Evolutionary conservation across 345 rosid genomes (phyloP).

Genomic region (Pistacia atlantica): DNA sequence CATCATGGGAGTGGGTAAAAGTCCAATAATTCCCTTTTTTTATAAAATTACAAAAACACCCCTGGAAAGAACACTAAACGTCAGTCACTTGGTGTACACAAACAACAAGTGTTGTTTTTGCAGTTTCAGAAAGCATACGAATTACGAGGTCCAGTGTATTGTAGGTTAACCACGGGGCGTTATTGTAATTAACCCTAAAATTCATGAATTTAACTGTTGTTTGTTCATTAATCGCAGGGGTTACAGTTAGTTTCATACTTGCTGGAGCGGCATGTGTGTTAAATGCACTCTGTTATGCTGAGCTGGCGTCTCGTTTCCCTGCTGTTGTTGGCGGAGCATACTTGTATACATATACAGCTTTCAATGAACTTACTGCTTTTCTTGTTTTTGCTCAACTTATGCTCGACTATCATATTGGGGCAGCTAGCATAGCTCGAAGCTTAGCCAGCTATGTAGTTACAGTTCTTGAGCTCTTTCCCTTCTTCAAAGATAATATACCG

Average conservation of each 20-base stretch:
- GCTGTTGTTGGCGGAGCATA: constrained; percentile 99
- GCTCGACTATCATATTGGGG: constrained; percentile 96
- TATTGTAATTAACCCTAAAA: no score
- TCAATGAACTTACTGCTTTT: constrained; percentile 91
- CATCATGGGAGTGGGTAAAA: background rate
- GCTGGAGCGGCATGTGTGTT: constrained; percentile 91
- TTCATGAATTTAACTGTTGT: background rate
- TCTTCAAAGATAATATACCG: constrained; percentile 62
- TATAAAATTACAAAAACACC: no score
- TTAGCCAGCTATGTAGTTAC: constrained; percentile 79
- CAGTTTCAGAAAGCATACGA: no score
- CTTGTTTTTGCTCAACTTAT: constrained; percentile 89
- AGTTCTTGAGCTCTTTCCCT: constrained; percentile 71
- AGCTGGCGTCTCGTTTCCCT: constrained; percentile 83
- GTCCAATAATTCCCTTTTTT: no score
- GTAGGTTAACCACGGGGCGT: no score
- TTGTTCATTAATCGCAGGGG: constrained; percentile 53
- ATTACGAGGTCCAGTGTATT: no score
- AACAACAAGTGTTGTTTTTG: no score
- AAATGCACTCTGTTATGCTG: constrained; percentile 96
- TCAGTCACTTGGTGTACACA: no score
- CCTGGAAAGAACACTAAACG: no score
- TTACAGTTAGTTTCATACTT: constrained; percentile 77
- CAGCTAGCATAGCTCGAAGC: constrained; percentile 96
- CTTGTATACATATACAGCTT: constrained; percentile 77